Evolutionary conservation across 1,284 basidiomycete genomes (phyloP), one percentile per base, ranked within the genome.

Genomic region (Meripilus lineatus): DNA sequence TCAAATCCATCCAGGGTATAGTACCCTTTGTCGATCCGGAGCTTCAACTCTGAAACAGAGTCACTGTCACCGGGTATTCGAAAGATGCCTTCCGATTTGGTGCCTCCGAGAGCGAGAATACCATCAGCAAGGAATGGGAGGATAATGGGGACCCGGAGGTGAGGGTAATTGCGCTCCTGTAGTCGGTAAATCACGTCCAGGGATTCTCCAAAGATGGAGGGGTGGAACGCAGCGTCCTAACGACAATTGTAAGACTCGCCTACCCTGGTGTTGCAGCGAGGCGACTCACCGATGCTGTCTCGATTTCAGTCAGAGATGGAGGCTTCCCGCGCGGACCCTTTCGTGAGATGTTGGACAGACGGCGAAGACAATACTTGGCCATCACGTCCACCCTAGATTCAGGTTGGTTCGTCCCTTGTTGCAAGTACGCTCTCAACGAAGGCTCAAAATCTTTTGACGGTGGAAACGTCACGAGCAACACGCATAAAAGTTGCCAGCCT

Each of bases 401-500:
- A 38, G 75, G 75, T 36, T 83, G 77, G 20, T 66, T 68, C 22
- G 74, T 84, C 49, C 75, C 78, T 50, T 79, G 77, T 47, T 83
- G 75, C 37, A 94, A 79, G 66, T 93, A 95, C 10, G 76, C 72
- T 25, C 75, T 77, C 3, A 95, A 73, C 59, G 89, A 89, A 1
- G 81, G 72, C 60, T 92, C 89, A 54, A 95, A 92, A 59, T 91
- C 84, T 65, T 91, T 91, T 15, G 89, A 93, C 0, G 93, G 93
- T 3, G 89, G 87, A 61, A 95, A 95, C 1, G 89, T 86, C 43
- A 89, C 78, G 14, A 93, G 72, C 22, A 93, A 68, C 1, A 94
- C 91, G 58, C 90, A 94, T 26, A 95, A 69, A 36, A 95, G 68
- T 59, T 95, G 93, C 87, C 92, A 95, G 22, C 92, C 93, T 54